Evolutionary conservation across 2,329 filamentous ascomycete species (phyloP), one percentile per base, ranked within the genome.

Genomic region (Alternaria dauci): DNA sequence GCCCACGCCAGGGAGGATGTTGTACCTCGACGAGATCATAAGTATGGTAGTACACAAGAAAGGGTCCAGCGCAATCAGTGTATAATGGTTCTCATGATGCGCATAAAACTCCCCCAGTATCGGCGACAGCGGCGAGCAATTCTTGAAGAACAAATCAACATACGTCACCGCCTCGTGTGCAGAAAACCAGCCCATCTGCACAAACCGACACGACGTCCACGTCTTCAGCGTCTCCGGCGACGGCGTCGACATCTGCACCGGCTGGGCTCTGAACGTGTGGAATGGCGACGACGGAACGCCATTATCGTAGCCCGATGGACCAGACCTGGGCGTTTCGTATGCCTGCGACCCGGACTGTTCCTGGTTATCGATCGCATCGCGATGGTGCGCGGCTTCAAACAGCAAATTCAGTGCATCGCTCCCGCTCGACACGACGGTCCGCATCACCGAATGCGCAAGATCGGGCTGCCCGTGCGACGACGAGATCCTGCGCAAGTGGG

Each of bases 131-230:
- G 80, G 79, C 5, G 81, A 82, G 67, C 85, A 81, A 32, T 85
- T 84, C 56, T 81, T 79, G 71, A 83, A 86, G 67, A 86, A 79
- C 76, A 85, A 58, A 61, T 86, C 84, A 46, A 86, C 76, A 56
- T 85, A 84, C 1, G 81, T 83, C 1, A 86, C 79, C 9, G 84
- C 84, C 67, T 87, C 85, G 55, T 82, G 79, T 3, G 85, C 83
- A 0, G 83, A 83, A 55, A 87, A 83, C 84, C 83, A 86, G 0
- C 84, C 84, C 82, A 85, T 85, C 58, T 81, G 82, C 18, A 86
- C 83, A 65, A 86, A 86, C 0, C 84, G 80, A 66, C 82, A 84
- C 4, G 78, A 73, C 16, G 82, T 81, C 83, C 83, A 85, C 18
- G 81, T 69, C 52, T 78, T 76, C 34, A 84, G 72, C 9, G 80